Conservation (phyloP, 2,329 filamentous ascomycete species). For the Arthrobotrys sinensis region DNA sequence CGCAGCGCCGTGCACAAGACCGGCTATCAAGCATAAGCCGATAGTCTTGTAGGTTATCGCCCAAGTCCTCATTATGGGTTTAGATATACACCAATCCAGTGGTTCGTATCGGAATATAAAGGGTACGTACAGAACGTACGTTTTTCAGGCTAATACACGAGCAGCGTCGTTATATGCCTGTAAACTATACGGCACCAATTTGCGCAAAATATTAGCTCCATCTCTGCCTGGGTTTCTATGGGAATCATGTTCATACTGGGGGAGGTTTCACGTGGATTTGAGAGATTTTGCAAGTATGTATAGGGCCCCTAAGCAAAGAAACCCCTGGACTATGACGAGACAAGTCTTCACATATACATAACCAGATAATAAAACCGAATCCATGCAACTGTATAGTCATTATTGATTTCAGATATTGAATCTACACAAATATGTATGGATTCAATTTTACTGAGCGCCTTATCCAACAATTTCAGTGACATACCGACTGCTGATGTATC, state of each 20-base stretch:
- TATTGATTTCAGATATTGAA: too few relatives aligned
- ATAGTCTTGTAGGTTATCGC: neutral
- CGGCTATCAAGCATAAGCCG: neutral
- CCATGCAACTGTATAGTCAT: too few relatives aligned
- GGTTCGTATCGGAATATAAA: too few relatives aligned
- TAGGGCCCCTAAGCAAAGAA: too few relatives aligned
- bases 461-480: neutral
- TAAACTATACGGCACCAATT: neutral
- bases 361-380: too few relatives aligned
- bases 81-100: neutral
- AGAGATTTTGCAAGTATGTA: constrained; percentile 3
- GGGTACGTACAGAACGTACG: too few relatives aligned
- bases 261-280: constrained; percentile 10
- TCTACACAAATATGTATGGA: too few relatives aligned
- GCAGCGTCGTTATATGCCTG: too few relatives aligned
- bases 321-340: too few relatives aligned
- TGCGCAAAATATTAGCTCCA: neutral
- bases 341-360: too few relatives aligned
- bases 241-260: neutral
- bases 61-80: neutral
- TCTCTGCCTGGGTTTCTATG: neutral
- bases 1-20: neutral
- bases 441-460: too few relatives aligned
- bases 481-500: constrained; percentile 43
- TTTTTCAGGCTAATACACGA: too few relatives aligned